Conservation (phyloP, 768 basidiomycete genomes). For the Krasilnikovozyma curviuscula region DNA sequence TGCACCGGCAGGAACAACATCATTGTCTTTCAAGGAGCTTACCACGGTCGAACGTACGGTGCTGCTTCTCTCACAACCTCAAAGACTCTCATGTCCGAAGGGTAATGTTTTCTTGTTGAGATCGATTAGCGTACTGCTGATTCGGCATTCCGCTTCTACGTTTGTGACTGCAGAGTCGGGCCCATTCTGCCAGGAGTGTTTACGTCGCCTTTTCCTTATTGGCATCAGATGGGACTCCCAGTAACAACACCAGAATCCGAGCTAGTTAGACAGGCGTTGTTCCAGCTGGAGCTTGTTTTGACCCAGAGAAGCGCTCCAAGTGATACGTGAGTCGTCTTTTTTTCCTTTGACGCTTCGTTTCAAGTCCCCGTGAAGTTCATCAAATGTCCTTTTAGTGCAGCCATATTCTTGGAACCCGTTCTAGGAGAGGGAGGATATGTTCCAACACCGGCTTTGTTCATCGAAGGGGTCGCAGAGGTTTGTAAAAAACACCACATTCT, state of each 20-base stretch:
- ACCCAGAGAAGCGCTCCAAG: conserved; percentile 59
- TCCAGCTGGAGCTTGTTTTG: conserved; percentile 61
- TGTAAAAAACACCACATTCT: conserved; percentile 75
- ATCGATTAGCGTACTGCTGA: too few relatives aligned
- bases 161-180: background rate
- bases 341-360: background rate
- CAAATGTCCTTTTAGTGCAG: conserved; percentile 31
- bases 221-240: conserved; percentile 58
- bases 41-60: conserved; percentile 77
- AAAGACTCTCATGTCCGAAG: conserved; percentile 76
- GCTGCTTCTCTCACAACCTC: conserved; percentile 27
- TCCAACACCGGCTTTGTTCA: conserved; percentile 58
- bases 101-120: conserved; percentile 56
- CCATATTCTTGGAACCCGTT: conserved; percentile 82
- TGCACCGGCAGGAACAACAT: conserved; percentile 70
- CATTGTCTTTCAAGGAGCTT: conserved; percentile 78
- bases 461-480: conserved; percentile 58
- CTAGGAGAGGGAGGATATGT: conserved; percentile 94
- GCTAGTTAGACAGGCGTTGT: conserved; percentile 45
- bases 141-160: conserved; percentile 8
- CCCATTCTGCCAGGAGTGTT: conserved; percentile 55
- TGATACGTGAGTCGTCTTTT: conserved; percentile 36
- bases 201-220: conserved; percentile 69
- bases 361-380: background rate
- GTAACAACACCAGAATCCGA: conserved; percentile 38